Conservation (phyloP, 441 rosid genomes). For the Hura crepitans region DNA sequence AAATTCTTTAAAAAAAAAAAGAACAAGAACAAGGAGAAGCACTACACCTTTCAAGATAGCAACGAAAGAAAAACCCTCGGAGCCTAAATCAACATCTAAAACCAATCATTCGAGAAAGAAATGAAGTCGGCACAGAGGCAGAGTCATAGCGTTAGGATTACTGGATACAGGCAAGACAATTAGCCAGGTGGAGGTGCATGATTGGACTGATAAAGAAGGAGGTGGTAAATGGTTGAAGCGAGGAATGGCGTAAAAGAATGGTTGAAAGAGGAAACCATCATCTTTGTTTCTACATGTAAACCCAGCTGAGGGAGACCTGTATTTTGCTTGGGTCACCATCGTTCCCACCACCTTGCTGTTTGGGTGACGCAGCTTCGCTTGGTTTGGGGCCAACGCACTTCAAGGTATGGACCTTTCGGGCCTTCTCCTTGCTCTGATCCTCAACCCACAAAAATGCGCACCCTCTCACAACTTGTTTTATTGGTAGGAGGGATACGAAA, state of each 20-base stretch:
- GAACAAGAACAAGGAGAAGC: too few relatives aligned
- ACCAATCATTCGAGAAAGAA: constrained; percentile 1
- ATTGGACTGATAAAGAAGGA: constrained; percentile 15
- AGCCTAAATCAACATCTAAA: constrained; percentile 9
- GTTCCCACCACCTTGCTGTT: not conserved
- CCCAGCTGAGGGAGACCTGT: not conserved
- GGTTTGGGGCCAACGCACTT: not conserved
- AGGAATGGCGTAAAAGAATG: not conserved
- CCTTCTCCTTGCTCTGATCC: too few relatives aligned
- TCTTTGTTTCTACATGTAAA: constrained; percentile 1
- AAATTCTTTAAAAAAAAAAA: not conserved
- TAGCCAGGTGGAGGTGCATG: constrained; percentile 30
- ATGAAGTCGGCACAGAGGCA: not conserved
- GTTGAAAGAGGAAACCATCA: too few relatives aligned
- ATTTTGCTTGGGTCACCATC: not conserved
- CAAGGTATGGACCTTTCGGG: not conserved
- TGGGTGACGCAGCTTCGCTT: not conserved
- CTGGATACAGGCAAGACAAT: constrained; percentile 1
- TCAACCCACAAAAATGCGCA: too few relatives aligned
- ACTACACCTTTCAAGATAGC: constrained; percentile 20
- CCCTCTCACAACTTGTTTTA: too few relatives aligned
- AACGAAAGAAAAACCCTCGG: not conserved
- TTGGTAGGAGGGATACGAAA: too few relatives aligned
- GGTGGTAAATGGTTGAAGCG: constrained; percentile 1
- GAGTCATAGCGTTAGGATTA: not conserved